Percentiles rank a stretch among this genome's conserved stretches.
phyloP scores from a whole-genome alignment of 371 early-diverging fungal species.

The Mucor velutinosus region DNA sequence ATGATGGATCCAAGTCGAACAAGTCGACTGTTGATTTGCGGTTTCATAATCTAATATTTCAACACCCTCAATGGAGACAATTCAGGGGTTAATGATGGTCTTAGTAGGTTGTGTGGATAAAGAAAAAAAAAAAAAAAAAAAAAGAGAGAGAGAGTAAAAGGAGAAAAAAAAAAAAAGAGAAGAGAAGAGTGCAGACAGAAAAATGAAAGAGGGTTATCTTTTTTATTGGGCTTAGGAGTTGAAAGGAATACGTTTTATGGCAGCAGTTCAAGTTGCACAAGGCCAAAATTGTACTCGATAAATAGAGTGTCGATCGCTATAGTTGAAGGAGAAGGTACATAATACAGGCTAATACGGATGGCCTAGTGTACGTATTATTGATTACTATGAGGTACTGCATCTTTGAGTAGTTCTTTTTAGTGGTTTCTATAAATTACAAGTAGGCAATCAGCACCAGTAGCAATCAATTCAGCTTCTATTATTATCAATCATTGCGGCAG shows the following conservation, averaged over 20 bases:
- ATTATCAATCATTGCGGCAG: background rate
- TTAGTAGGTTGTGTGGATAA: background rate
- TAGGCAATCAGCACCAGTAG: background rate
- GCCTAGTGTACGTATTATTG: background rate
- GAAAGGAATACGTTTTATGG: background rate
- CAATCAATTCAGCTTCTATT: background rate
- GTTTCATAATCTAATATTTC: constrained; percentile 8
- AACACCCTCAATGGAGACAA: background rate
- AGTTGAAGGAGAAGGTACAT: background rate
- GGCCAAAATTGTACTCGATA: background rate
- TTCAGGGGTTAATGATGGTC: background rate
- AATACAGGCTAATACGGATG: background rate
- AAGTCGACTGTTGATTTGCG: constrained; percentile 19
- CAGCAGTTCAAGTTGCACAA: background rate
- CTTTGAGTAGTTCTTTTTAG: background rate
- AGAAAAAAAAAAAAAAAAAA: background rate
- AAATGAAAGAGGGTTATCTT: background rate
- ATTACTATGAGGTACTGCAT: background rate
- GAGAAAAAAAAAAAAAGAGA: background rate
- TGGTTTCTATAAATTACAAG: background rate
- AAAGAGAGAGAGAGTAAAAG: background rate
- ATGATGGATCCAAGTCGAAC: constrained; percentile 21
- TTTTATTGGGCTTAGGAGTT: constrained; percentile 1
- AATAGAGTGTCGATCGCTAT: background rate
- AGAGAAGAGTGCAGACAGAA: background rate